Evolutionary conservation across 2,329 filamentous ascomycete species (phyloP), one percentile per base, ranked within the genome.

Genomic region (Paecilomyces formosus): DNA sequence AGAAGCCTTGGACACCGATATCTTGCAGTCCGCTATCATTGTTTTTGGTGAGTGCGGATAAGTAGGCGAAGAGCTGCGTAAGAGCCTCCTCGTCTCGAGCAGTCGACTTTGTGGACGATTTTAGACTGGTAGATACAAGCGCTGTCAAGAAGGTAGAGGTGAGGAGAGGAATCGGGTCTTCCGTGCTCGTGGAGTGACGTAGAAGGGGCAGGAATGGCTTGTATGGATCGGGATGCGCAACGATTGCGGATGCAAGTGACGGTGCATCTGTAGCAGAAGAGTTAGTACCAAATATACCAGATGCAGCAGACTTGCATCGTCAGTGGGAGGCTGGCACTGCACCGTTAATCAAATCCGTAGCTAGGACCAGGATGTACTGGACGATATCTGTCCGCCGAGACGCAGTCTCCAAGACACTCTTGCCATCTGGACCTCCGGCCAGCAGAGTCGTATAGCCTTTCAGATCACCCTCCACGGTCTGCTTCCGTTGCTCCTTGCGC

Each of bases 1-100:
- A 97, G 76, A 93, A 95, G 71, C 93, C 86, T 69, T 94, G 90
- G 12, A 97, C 92, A 26, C 92, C 93, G 70, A 97, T 96, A 70
- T 99, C 94, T 76, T 99, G 94, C 58, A 96, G 82, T 45, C 91
- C 91, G 57, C 90, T 88, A 75, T 99, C 94, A 58, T 89, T 84
- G 71, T 87, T 91, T 79, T 92, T 92, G 59, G 89, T 87, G 58
- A 97, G 81, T 56, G 86, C 86, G 7, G 92, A 89, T 30, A 97
- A 85, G 75, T 97, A 97, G 69, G 84, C 87, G 75, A 94, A 90
- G 55, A 97, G 82, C 68, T 90, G 82, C 18, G 91, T 89, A 52
- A 97, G 83, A 21, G 92, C 90, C 65, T 89, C 82, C 56, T 88
- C 81, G 57, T 92, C 89, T 57, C 90, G 84, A 3, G 77, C 62